Percentiles rank a stretch among this genome's conserved stretches.
Evolutionary conservation across 352 stramenopile species (phyloP).

Genomic region (Pseudoperonospora humuli): DNA sequence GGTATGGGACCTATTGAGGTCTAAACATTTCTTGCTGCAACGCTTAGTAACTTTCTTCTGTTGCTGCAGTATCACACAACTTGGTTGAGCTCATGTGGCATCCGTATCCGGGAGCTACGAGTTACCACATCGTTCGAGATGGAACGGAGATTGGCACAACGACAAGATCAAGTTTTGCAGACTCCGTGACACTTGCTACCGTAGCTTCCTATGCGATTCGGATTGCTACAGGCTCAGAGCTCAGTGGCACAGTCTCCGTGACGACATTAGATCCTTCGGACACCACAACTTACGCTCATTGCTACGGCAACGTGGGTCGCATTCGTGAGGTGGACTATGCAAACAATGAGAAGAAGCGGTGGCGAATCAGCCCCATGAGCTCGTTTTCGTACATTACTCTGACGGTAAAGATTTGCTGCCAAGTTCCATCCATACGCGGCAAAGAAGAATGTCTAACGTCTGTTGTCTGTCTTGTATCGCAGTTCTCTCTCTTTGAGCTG

Average conservation of each 20-base stretch:
- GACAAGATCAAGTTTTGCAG: constrained; percentile 4
- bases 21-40: neutral
- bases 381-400: constrained; percentile 26
- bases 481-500: constrained; percentile 40
- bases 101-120: constrained; percentile 25
- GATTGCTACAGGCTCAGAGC: constrained; percentile 4
- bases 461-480: neutral
- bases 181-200: constrained; percentile 1
- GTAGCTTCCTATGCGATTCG: constrained; percentile 15
- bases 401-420: constrained; percentile 11
- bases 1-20: constrained; percentile 9
- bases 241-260: constrained; percentile 9
- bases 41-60: neutral
- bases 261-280: constrained; percentile 10
- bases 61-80: constrained; percentile 23
- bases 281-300: constrained; percentile 11
- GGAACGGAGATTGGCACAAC: constrained; percentile 13
- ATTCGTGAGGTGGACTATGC: constrained; percentile 33
- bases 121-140: constrained; percentile 37
- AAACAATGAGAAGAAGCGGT: constrained; percentile 23
- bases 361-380: constrained; percentile 27
- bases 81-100: constrained; percentile 37
- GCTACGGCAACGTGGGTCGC: constrained; percentile 12
- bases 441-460: no score
- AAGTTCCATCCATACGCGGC: no score